phyloP scores from a whole-genome alignment of 371 early-diverging fungal genomes.

The Rhizopus microsporus region DNA sequence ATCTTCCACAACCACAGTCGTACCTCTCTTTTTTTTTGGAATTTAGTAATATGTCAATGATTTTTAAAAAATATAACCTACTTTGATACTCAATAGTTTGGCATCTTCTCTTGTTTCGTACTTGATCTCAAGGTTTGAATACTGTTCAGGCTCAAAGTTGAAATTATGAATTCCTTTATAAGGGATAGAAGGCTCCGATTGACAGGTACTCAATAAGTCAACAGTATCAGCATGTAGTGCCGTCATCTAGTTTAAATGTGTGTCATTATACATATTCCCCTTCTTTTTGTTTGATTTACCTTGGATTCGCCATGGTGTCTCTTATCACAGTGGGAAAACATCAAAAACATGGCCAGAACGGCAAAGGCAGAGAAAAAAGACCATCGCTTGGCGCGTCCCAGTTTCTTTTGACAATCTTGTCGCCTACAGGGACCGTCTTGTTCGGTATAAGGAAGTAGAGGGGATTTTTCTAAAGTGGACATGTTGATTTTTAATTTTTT shows the following conservation, averaged over 20 bases:
- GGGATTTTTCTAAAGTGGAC: background rate
- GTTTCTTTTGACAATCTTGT: background rate
- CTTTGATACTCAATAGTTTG: background rate
- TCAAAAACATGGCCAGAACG: background rate
- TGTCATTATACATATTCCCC: background rate
- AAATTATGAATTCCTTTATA: conserved; percentile 11
- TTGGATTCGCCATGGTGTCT: background rate
- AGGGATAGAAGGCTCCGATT: conserved; percentile 8
- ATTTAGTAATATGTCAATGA: background rate
- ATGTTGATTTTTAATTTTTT: background rate
- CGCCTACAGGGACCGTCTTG: background rate
- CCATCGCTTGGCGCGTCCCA: background rate
- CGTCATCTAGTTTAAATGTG: background rate
- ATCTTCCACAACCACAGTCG: conserved; percentile 1
- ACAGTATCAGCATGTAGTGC: background rate
- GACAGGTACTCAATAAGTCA: background rate
- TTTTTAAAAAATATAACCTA: conserved; percentile 7
- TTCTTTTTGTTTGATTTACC: background rate
- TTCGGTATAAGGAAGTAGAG: background rate
- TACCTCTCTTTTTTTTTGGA: background rate
- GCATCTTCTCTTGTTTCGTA: background rate
- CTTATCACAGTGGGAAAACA: background rate
- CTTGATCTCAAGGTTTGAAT: conserved; percentile 3
- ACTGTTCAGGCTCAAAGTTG: conserved; percentile 6
- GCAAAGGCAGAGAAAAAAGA: background rate